Conservation (phyloP, 495 filamentous ascomycete genomes). For the Penicillium bovifimosum region DNA sequence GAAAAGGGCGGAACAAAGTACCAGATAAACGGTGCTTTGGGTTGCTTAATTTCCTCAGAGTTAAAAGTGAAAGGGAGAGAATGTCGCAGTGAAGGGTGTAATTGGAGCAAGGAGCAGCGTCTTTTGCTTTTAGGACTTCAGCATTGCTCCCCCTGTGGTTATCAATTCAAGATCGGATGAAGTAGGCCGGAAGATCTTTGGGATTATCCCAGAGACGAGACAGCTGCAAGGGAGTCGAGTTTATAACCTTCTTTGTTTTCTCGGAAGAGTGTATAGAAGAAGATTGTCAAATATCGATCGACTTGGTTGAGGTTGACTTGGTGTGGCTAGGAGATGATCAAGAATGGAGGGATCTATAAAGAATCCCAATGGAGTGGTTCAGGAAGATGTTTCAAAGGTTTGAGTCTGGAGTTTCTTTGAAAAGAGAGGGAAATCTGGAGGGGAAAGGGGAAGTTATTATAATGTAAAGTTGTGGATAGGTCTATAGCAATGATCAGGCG, state of each 20-base stretch:
- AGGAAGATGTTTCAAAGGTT: background rate
- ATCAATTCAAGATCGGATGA: slow-evolving; percentile 23
- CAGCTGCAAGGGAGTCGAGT: slow-evolving; percentile 25
- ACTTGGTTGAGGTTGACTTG: background rate
- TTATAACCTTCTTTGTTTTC: slow-evolving; percentile 1
- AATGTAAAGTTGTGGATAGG: slow-evolving; percentile 36
- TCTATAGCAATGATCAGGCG: slow-evolving; percentile 37
- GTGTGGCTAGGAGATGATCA: background rate
- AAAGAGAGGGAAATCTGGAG: slow-evolving; percentile 15
- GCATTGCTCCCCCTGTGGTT: slow-evolving; percentile 31
- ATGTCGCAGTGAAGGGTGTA: slow-evolving; percentile 13
- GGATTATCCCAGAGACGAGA: slow-evolving; percentile 17
- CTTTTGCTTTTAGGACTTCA: slow-evolving; percentile 25
- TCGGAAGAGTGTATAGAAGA: slow-evolving; percentile 1
- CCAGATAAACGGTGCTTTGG: slow-evolving; percentile 24
- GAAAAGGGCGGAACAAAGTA: slow-evolving; percentile 17
- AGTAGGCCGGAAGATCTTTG: slow-evolving; percentile 15
- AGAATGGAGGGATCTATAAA: slow-evolving; percentile 26
- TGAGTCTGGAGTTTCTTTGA: slow-evolving; percentile 6
- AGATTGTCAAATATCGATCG: slow-evolving; percentile 3
- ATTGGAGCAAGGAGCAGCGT: slow-evolving; percentile 17
- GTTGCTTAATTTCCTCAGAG: slow-evolving; percentile 24
- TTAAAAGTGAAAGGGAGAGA: slow-evolving; percentile 25
- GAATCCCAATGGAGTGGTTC: slow-evolving; percentile 12
- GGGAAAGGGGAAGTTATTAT: slow-evolving; percentile 34